Evolutionary conservation across 495 filamentous ascomycete genomes (phyloP), one percentile per base, ranked within the genome.

Genomic region (Neurospora tetrasperma): DNA sequence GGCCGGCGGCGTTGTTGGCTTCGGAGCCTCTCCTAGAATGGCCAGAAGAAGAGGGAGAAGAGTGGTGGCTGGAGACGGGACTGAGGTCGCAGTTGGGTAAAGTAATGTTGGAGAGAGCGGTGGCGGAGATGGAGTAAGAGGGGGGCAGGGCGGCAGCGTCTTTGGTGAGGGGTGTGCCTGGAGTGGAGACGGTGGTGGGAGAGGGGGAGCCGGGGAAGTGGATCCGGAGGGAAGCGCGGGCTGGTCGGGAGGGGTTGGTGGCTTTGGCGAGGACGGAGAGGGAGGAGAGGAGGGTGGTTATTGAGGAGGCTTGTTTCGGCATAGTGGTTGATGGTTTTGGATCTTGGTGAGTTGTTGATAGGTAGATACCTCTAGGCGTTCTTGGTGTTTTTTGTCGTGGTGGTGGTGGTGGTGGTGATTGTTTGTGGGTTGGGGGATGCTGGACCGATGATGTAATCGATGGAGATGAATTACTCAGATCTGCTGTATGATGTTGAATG

Each of bases 41-140:
- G 12, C 68, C 3, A 46, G 43, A 46, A n/a, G 41, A n/a, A 71
- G 27, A 48, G 39, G 35, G 35, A 6, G 35, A 71, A 38, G 74
- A 73, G 41, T 68, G 54, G 14, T 73, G 75, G 23, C 74, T 77
- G 72, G 77, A 76, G 72, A 77, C 71, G 59, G 38, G 38, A 20
- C 27, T 27, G 35, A 40, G 35, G 18, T 70, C 69, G 70, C 72
- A 73, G 73, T 78, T 78, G 69, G 76, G 76, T 0, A 78, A 3
- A 23, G 70, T 72, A 42, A 78, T 66, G 72, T 75, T 75, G 44
- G 39, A 54, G 5, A 80, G 71, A 4, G 78, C 78, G 27, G 69
- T 42, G 10, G 72, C 48, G 48, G 76, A 73, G 23, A 80, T 71
- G 44, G 78, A 79, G 62, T 76, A 73, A 18, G 77, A 72, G 0